Evolutionary conservation across 2,329 filamentous ascomycete species (phyloP), one percentile per base, ranked within the genome.

Genomic region (Claviceps fusiformis): DNA sequence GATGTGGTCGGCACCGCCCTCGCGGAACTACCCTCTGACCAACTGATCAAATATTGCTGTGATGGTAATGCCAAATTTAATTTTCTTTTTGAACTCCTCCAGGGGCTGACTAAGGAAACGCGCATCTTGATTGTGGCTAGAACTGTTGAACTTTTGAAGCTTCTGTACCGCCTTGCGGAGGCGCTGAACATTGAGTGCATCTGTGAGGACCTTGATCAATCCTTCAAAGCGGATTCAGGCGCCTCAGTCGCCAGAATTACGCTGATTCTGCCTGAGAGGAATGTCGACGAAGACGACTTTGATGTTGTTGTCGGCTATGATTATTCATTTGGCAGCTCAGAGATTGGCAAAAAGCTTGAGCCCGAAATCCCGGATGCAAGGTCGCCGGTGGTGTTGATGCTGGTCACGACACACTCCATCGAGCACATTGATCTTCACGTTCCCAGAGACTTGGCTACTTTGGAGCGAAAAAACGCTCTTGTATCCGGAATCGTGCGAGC

Each of bases 1-100:
- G 75, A 79, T 41, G 66, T 75, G 44, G 67, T 76, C 29, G 73
- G 73, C n/a, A 68, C 76, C 8, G 62, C 66, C 2, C 62, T 73
- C 13, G 67, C 68, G 29, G 59, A 61, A 3, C 57, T 79, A 55
- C 64, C 71, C 2, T 61, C 71, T 8, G 62, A 65, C 4, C 71
- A 75, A 27, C 68, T 73, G 54, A 74, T 75, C 60, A 82, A 75
- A 61, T 78, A 81, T 59, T 73, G 75, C 1, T 72, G 75, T 55
- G 75, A 75, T 53, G 75, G 78, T 10, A 84, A 81, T 64, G 69
- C 78, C 54, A 85, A 85, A 60, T 81, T 79, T 60, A 75, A 73
- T 37, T 85, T 85, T 59, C 61, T 83, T 6, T 75, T 73, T 48
- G 79, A 82, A 58, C 68, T 85, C 3, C 63, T 83, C 35, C 68